A percentile compares a stretch with the other conserved stretches of the same genome.
phyloP scores from a whole-genome alignment of 2,329 filamentous ascomycete genomes.

The Nothophaeocryptopus gaeumannii region DNA sequence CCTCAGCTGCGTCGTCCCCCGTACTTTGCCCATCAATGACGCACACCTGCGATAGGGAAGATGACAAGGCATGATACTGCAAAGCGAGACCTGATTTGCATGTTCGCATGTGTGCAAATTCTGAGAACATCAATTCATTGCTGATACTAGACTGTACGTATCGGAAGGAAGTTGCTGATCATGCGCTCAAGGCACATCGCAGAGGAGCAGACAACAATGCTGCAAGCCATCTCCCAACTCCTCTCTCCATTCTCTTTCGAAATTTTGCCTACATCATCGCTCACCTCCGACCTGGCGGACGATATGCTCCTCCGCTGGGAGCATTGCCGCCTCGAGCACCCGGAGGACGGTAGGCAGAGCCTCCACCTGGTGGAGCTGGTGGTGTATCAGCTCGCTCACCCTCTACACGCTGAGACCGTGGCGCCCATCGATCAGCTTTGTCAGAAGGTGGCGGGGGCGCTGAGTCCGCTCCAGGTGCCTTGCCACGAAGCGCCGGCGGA shows the following conservation, averaged over 20 bases:
- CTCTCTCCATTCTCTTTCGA: not conserved
- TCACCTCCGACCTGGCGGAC: conserved; percentile 21
- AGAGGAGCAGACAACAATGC: too few species aligned
- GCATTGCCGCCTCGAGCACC: conserved; percentile 20
- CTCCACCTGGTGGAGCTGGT: conserved; percentile 13
- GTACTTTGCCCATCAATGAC: too few species aligned
- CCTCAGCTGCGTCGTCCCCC: too few species aligned
- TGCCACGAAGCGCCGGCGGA: conserved; percentile 44
- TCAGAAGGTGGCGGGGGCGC: conserved; percentile 27
- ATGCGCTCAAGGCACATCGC: too few species aligned
- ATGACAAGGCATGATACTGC: too few species aligned
- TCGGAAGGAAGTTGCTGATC: too few species aligned
- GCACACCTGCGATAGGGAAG: too few species aligned
- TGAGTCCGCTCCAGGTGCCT: conserved; percentile 31
- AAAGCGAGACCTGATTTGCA: too few species aligned
- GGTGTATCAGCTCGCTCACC: conserved; percentile 22
- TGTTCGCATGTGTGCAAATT: too few species aligned
- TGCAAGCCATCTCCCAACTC: not conserved
- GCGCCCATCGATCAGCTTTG: conserved; percentile 24
- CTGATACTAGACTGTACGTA: too few species aligned
- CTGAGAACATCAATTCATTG: too few species aligned
- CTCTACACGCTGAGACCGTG: conserved; percentile 20
- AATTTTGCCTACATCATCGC: conserved; percentile 2
- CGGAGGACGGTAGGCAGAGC: conserved; percentile 27
- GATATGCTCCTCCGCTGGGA: conserved; percentile 27